Base-by-base conservation (phyloP, 768 basidiomycete genomes). In the Leucosporidium creatinivorum region DNA sequence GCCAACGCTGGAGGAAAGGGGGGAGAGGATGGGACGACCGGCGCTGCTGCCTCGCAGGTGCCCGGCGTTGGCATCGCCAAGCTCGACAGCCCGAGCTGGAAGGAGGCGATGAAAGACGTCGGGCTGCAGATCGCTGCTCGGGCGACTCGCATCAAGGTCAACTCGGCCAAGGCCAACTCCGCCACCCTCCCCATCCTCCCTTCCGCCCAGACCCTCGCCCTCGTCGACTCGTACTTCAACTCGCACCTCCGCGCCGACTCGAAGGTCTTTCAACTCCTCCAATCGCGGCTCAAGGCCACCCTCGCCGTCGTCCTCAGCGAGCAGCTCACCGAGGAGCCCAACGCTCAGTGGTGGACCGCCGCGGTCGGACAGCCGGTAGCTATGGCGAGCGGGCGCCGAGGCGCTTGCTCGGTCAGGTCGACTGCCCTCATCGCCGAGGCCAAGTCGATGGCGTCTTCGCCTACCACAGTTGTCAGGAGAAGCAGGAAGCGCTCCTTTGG, bases 111-210 rank as follows among this genome's bases (percentile, higher is more conserved):
- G 76, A 82, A 83, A 68, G 87, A 85, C 70, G 82, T 91, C 66
- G 84, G 87, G 25, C 79, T 92, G 60, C 91, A 93, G 76, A 80
- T 92, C 58, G 87, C 87, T 8, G 83, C 83, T 76, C 84, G 87
- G 52, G 88, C 87, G 26, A 82, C 81, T 56, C 82, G 51, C 25
- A 31, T 39, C 19, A 25, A 56, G n/a, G 30, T 15, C 21, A 54
- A 36, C 33, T 57, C 56, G 21, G 0, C 36, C 8, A 18, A 36
- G 21, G 36, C 67, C 17, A 21, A 59, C 26, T 50, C 69, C 6
- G n/a, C 23, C 30, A 28, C 66, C 13, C 60, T 62, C 21, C 44
- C 60, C 21, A 50, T 65, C 19, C 52, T 67, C 2, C 72, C 69
- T 0, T 50, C 58, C 28, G 57, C 59, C 7, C n/a, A 52, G 17